Evolutionary conservation across 768 basidiomycete species (phyloP), one percentile per base, ranked within the genome.

Genomic region (Suillus bovinus): DNA sequence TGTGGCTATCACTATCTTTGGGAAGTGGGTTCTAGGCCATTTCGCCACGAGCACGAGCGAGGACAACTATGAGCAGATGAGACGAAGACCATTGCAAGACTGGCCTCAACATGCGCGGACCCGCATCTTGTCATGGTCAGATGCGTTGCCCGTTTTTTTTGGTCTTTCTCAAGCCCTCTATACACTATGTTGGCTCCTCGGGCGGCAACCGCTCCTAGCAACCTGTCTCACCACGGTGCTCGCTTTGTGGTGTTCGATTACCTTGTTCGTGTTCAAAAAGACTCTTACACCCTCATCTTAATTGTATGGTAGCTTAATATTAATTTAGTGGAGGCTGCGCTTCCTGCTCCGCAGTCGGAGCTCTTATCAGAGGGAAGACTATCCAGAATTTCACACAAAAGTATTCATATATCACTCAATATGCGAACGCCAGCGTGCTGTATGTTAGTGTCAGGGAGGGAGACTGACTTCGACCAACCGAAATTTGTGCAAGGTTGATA

Each of bases 11-110:
- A 24, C 36, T 24, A 17, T 55, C 36, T 38, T 22, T 24, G 54
- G 54, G 24, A 55, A 55, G 24, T 55, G 54, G 54, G 34, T 11
- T 24, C 16, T 55, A 38, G 54, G 54, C 8, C 53, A 55, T 16
- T 55, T 55, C 22, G 33, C 13, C n/a, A 2, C 34, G 53, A 24
- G 34, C 38, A 38, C 22, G 16, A 36, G 36, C 9, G 16, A 55
- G 54, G 36, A 22, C 24, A 36, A 17, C 11, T 4, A 22, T 38
- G 16, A 3, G 14, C 24, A 55, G 5, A 10, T 24, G 24, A 24
- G 36, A 27, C 34, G 36, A 10, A 34, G 54, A 38, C 34, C 36
- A 17, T 27, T 55, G 24, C 24, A 55, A 5, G 22, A 36, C 16
- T 55, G 54, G 34, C 54, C 54, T 55, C 34, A 38, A 24, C 34